Evolutionary conservation across 768 basidiomycete genomes (phyloP), one percentile per base, ranked within the genome.

Genomic region (Collybia sp.): DNA sequence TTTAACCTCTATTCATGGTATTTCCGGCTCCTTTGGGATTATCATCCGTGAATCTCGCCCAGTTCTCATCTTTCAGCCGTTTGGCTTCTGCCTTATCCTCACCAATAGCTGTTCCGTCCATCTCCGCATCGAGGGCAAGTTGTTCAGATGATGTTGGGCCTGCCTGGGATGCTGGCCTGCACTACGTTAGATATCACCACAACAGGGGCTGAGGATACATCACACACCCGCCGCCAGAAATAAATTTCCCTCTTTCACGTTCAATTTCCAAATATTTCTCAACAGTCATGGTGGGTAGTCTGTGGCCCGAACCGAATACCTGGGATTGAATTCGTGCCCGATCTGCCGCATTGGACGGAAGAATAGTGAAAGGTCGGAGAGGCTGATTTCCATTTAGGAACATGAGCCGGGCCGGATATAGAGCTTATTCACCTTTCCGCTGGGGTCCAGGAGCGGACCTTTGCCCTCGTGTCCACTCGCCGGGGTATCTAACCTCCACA

Each of bases 241-340:
- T 80, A 54, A 98, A 82, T 44, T 92, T 93, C 0, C 95, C 95
- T 46, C 88, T 70, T 57, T 82, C 74, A 40, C 72, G 71, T 58
- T 99, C 95, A 46, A 91, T 81, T 58, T 88, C 81, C 30, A 99
- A 75, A 59, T 94, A 97, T 64, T 98, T 89, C 55, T 98, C 95
- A 47, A 98, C 80, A 1, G 88, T 79, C 96, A 99, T 97, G 0
- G 92, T 93, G 4, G 96, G 96, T 30, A 98, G 68, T 36, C 85
- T 79, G 57, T 96, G 82, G 10, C 79, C 80, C 12, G 90, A 79
- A 12, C 83, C 79, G 66, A 97, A 98, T 3, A 98, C 93, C 57
- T 88, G 81, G 1, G 77, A 66, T 58, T 85, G 84, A 5, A 96
- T 59, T 18, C 82, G 77, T 35, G 83, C 73, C 47, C 94, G 82